Base-by-base conservation (phyloP, 2,329 filamentous ascomycete genomes). In the Cadophora gregata region DNA sequence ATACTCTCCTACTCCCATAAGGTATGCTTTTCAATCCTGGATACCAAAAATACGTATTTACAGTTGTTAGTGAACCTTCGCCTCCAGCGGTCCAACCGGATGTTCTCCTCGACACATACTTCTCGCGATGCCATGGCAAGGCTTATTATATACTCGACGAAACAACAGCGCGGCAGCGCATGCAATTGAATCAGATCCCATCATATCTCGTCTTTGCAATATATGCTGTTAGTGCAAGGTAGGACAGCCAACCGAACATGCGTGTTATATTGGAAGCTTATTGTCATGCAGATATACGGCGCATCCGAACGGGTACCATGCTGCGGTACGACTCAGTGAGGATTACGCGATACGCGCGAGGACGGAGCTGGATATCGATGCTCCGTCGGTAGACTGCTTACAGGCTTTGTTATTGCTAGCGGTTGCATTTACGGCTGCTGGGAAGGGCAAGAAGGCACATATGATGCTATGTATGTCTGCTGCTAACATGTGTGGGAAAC, bases 71-170 rank as follows among this genome's bases (percentile, higher is more conserved):
- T 69, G 83, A 84, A 62, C 78, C 80, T 56, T 81, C 84, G 2
- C 74, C 81, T 53, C 73, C 81, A 48, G 76, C 77, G 1, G 80
- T 87, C 19, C 83, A 86, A 60, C 83, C 85, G 0, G 88, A 92
- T 73, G 80, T 84, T 0, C 81, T 93, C 31, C 81, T 96, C 33
- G 90, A 96, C 74, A 90, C 89, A 6, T 97, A 94, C 77, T 96
- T 97, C 76, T 81, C 84, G 25, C 86, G 91, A 60, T 87, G 94
- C 47, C 93, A 97, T 76, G 90, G 90, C 60, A 95, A 93, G 75
- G 92, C 93, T 1, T 96, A 91, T 71, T 88, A 92, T 74, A 89
- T 96, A 61, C 82, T 97, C 3, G 92, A 96, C 75, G 93, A 97
- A 78, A 83, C 88, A 0, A 87, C 86, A 0, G 89, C 91, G 10